Base-by-base conservation (phyloP, 2,329 filamentous ascomycete genomes). In the Podosphaera fusca region DNA sequence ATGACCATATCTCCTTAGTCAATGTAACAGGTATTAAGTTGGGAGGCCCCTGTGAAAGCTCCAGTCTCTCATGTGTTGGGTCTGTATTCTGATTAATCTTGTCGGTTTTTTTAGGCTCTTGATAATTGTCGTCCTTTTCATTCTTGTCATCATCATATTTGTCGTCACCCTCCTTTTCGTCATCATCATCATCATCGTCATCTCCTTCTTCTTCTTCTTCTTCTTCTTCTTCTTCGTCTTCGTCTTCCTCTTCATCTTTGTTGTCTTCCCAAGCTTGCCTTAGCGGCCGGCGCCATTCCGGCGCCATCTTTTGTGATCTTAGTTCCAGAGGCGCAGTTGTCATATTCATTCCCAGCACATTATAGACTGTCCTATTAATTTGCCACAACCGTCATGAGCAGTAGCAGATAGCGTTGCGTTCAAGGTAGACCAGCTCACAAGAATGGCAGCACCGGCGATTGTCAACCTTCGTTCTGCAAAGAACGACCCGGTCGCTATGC, bases 121-220 rank as follows among this genome's bases (percentile, higher is more conserved):
- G 29, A 55, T 6, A 6, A 30, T 55, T n/a, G 6, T 55, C 31
- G 14, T 51, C 7, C 38, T 45, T 14, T 14, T 55, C 42, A 35
- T 55, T 35, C 30, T 31, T 10, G 5, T 58, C 29, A 29, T 56
- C 56, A 51, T 58, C 36, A 31, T 56, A 35, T 3, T 57, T 50
- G 36, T 60, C 56, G 14, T 56, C 38, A 9, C 35, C 38, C 10
- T 47, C 21, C 2, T 33, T 33, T 2, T 57, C 55, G 40, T 33
- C 33, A 33, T 53, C 55, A 14, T 47, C 50, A 46, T 45, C 33
- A 9, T 36, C 55, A 49, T 57, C 47, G 9, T 52, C 36, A 54
- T 49, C 45, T 21, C 50, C 56, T n/a, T 53, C 47, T 8, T 50
- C 55, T 30, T 56, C 55, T 49, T 55, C 56, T 46, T 58, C 57